Conservation (phyloP, 768 basidiomycete genomes). For the Pleurotus platypus region DNA sequence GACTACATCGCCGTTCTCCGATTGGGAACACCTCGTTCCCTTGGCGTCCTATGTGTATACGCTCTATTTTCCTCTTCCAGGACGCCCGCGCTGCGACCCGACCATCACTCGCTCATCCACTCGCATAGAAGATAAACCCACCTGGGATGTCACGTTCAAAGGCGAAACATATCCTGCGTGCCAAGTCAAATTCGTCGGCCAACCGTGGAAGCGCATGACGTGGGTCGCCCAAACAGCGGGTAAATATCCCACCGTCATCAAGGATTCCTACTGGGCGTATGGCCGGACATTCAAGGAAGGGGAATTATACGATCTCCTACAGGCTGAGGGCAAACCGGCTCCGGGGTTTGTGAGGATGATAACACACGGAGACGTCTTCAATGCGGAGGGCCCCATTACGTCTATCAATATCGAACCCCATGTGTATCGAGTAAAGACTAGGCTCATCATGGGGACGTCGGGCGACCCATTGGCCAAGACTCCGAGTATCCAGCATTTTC, state of each 20-base stretch:
- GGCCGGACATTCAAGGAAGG: constrained; percentile 1
- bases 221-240: background rate
- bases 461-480: background rate
- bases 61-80: constrained; percentile 1
- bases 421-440: background rate
- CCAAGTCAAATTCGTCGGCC: constrained; percentile 7
- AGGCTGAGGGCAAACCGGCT: background rate
- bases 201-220: constrained; percentile 5
- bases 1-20: background rate
- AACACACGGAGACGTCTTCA: background rate
- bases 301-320: constrained; percentile 6
- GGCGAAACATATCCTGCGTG: background rate
- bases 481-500: background rate
- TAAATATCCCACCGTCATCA: constrained; percentile 1
- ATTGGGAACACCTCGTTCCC: constrained; percentile 3
- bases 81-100: background rate
- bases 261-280: constrained; percentile 2
- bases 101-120: background rate
- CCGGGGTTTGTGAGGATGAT: background rate
- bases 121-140: background rate
- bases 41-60: constrained; percentile 6
- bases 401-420: background rate
- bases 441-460: background rate
- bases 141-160: constrained; percentile 5
- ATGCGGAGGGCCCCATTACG: background rate